Base-by-base conservation (phyloP, 176 grass and related monocot genomes). In the Zea luxurians region DNA sequence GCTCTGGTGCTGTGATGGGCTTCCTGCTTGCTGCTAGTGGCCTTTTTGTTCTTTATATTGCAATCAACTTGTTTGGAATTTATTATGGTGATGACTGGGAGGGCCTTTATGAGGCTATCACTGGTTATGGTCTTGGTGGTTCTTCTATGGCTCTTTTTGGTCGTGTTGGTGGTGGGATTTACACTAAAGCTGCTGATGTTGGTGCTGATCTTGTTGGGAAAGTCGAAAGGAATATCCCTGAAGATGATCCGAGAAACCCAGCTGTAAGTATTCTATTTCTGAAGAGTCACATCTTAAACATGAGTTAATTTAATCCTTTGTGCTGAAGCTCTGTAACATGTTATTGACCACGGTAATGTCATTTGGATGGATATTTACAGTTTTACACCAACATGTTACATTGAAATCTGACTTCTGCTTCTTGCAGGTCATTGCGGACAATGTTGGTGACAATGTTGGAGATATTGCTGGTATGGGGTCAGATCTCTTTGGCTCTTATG, bases 71-170 rank as follows among this genome's bases (percentile, higher is more conserved):
- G 62, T 97, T 97, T 35, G 89, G 89, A 76, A 50, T 97, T 66
- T 97, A 97, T 74, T 97, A 97, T 70, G 93, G 93, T 57, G 93
- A 97, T 81, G 93, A 97, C 71, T 97, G 93, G 93, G 93, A 97
- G 35, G 93, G 93, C 11, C 93, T 97, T 82, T 97, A 87, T 21
- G 93, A 97, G 75, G 78, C 93, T 66, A 97, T 97, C 53, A 97
- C 93, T 74, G 93, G 93, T 71, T 97, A 97, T 80, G 93, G 93
- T 71, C 93, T 97, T 17, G 90, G 93, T 53, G 93, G 93, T 70
- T 97, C 93, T 48, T 97, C 93, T 35, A 97, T 97, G 93, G 93
- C 93, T 42, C 89, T 97, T 71, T 97, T 97, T 68, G 93, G 93
- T 34, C 91, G 93, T 88, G 93, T 97, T 84, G 93, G 88, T 75